Evolutionary conservation across 352 stramenopile genomes (phyloP).

Genomic region (Globisporangium orthogonon): DNA sequence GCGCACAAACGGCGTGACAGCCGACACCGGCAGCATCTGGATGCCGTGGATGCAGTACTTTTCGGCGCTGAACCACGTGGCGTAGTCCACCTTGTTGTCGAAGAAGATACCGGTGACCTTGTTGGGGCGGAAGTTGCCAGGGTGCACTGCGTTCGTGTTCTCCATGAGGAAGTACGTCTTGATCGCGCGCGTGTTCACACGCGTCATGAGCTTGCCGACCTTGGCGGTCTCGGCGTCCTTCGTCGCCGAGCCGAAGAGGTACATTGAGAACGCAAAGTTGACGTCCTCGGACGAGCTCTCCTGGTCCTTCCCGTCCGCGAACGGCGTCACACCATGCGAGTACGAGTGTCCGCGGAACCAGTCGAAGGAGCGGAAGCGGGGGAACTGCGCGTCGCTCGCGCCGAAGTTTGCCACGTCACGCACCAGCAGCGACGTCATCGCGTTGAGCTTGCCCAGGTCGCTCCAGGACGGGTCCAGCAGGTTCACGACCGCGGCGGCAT

Average conservation of each 20-base stretch:
- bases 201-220: slow-evolving; percentile 50
- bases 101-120: slow-evolving; percentile 75
- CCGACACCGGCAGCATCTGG: slow-evolving; percentile 69
- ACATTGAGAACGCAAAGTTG: slow-evolving; percentile 56
- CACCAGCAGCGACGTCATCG: slow-evolving; percentile 34
- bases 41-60: slow-evolving; percentile 75
- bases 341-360: slow-evolving; percentile 72
- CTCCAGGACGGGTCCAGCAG: slow-evolving; percentile 58
- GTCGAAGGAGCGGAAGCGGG: slow-evolving; percentile 60
- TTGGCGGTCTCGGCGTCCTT: slow-evolving; percentile 27
- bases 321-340: slow-evolving; percentile 54
- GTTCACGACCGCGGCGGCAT: slow-evolving; percentile 56
- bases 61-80: slow-evolving; percentile 64
- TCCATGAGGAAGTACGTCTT: slow-evolving; percentile 76
- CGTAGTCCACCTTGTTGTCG: slow-evolving; percentile 80
- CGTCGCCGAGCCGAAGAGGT: slow-evolving; percentile 40
- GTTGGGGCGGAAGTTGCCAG: slow-evolving; percentile 28
- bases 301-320: slow-evolving; percentile 62
- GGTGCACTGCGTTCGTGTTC: slow-evolving; percentile 43
- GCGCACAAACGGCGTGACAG: slow-evolving; percentile 52
- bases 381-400: slow-evolving; percentile 44
- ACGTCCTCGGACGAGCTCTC: slow-evolving; percentile 70
- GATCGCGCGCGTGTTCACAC: slow-evolving; percentile 37
- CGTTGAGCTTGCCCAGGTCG: slow-evolving; percentile 41
- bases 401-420: slow-evolving; percentile 51